Percentiles rank a stretch among this genome's conserved stretches.
phyloP scores from a whole-genome alignment of 1,284 basidiomycete species.

The Austroboletus niveus region DNA sequence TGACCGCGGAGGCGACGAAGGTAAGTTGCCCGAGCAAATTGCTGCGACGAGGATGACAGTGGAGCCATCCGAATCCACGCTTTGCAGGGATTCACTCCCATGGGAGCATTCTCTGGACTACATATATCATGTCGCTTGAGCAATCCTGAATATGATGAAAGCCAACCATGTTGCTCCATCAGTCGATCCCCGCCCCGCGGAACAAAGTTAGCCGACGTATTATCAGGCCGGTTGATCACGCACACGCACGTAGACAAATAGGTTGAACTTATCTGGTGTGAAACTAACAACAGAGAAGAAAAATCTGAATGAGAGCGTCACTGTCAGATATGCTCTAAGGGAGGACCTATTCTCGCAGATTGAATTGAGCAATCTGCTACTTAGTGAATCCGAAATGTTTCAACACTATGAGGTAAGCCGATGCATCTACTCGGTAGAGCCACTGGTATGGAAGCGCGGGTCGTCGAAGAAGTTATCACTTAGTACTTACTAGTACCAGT shows the following conservation, averaged over 20 bases:
- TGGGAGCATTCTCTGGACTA: neutral
- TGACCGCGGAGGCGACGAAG: constrained; percentile 1
- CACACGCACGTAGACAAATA: neutral
- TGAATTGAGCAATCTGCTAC: constrained; percentile 17
- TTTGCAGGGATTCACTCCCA: constrained; percentile 1
- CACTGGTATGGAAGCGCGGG: constrained; percentile 12
- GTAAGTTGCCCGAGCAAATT: neutral
- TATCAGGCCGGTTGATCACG: neutral
- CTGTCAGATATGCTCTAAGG: constrained; percentile 15
- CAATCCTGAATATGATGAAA: constrained; percentile 5
- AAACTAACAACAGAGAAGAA: constrained; percentile 9
- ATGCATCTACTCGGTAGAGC: constrained; percentile 6
- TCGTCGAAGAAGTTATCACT: constrained; percentile 1
- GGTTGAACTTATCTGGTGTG: constrained; percentile 6
- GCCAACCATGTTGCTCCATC: neutral
- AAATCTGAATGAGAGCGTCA: constrained; percentile 8
- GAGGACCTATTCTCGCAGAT: constrained; percentile 20
- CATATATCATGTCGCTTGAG: neutral
- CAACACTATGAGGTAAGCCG: constrained; percentile 14
- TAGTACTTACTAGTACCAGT: neutral
- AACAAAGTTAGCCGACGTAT: constrained; percentile 7
- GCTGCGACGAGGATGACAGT: neutral
- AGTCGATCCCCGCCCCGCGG: constrained; percentile 3
- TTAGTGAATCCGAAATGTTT: constrained; percentile 29
- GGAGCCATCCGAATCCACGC: neutral